Base-by-base conservation (phyloP, 306 rosid species). In the Prunus fruticosa region DNA sequence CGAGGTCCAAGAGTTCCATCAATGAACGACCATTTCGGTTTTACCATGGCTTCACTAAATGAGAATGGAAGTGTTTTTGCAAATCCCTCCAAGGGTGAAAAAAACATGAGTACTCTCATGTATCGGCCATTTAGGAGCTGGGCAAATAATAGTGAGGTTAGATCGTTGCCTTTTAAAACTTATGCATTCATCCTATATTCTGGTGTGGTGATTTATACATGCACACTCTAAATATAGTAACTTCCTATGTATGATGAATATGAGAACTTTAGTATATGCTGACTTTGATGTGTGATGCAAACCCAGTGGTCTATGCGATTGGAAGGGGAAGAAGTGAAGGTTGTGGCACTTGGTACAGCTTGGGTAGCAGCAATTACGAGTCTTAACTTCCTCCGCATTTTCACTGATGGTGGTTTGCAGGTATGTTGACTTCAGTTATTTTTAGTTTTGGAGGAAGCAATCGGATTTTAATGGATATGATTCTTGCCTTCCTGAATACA, bases 11-110 rank as follows among this genome's bases (percentile, higher is more conserved):
- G 99, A 83, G 91, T 92, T 87, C 99, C 99, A 34, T 89, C 98
- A 64, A 92, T 95, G 99, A 95, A 89, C 4, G 97, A 95, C 75
- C 96, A 95, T 87, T 95, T 95, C 86, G 99, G 97, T 83, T 95
- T 92, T 78, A 89, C 99, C 64, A 89, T 95, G 96, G 99, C 99
- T 51, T 90, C 98, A 8, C 79, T 95, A 62, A 91, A 87, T 87
- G 99, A 91, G 74, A 86, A 69, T 62, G 97, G 97, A 30, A 79
- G 97, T 0, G 91, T 92, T 70, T 87, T 92, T 78, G 99, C 98
- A 56, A 95, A 95, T 83, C 90, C 97, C 64, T 92, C 93, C 88
- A 95, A 92, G 90, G 98, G 99, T 57, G 97, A 89, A 82, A 89
- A 92, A 72, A 86, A 80, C 82, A 90, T 92, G 97, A 95, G 98